These are phyloP conservation scores for Rhizomucor miehei DNA, from an alignment of 371 early-diverging fungal genomes.

Conservation along the genomic window DNA sequence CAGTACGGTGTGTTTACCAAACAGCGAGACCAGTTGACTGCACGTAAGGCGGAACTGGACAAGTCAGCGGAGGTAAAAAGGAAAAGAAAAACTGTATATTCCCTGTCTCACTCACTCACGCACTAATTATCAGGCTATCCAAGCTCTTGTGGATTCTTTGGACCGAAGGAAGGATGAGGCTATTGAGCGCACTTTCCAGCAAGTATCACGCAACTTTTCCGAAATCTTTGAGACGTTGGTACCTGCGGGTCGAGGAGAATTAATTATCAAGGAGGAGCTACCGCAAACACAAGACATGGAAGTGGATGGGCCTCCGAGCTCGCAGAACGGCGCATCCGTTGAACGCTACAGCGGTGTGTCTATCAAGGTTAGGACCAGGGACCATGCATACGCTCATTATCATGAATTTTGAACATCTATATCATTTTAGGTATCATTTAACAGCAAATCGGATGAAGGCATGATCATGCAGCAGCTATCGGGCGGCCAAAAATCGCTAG, in stretches of 20 bases:
- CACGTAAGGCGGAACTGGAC: conserved; percentile 87
- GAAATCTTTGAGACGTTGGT: conserved; percentile 91
- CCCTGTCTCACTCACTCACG: not conserved
- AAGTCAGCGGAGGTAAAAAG: conserved; percentile 61
- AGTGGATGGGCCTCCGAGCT: conserved; percentile 26
- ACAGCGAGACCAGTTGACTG: conserved; percentile 79
- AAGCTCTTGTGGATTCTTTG: conserved; percentile 81
- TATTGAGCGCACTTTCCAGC: conserved; percentile 93
- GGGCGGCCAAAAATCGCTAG: conserved; percentile 99
- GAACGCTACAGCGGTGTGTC: conserved; percentile 91
- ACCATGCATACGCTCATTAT: not conserved
- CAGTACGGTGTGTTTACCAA: conserved; percentile 92
- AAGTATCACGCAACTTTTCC: conserved; percentile 85
- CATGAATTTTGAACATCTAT: not conserved
- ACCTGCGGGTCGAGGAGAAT: conserved; percentile 82
- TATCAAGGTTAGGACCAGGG: conserved; percentile 62
- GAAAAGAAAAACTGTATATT: too few species aligned
- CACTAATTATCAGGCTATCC: conserved; percentile 59
- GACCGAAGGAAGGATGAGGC: conserved; percentile 97
- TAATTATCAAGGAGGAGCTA: conserved; percentile 76
- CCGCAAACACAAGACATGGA: conserved; percentile 37
- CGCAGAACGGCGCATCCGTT: conserved; percentile 29
- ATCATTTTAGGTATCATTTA: conserved; percentile 72
- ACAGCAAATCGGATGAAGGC: conserved; percentile 85
- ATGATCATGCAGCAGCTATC: conserved; percentile 95